A percentile compares a stretch with the other conserved stretches of the same genome.
phyloP scores from a whole-genome alignment of 306 rosid genomes.

The Pyrus betulifolia region DNA sequence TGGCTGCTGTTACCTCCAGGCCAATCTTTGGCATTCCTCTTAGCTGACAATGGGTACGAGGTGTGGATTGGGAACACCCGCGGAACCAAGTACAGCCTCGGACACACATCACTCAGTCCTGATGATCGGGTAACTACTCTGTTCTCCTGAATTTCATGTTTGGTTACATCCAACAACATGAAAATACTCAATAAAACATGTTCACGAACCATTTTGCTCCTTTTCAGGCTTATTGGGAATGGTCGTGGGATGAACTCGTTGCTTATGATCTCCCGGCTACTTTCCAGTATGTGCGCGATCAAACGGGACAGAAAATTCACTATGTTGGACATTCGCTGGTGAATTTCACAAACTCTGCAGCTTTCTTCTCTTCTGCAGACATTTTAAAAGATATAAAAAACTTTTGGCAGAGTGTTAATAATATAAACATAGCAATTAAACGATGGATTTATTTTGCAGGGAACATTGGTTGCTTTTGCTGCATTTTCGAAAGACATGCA shows the following conservation, averaged over 20 bases:
- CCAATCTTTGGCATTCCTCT: slow-evolving; percentile 16
- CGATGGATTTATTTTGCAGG: slow-evolving; percentile 39
- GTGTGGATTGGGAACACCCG: slow-evolving; percentile 22
- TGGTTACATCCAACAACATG: background rate
- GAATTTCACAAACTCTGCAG: slow-evolving; percentile 4
- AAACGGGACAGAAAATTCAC: slow-evolving; percentile 67
- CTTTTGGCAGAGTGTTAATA: background rate
- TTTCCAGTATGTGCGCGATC: slow-evolving; percentile 59
- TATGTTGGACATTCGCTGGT: slow-evolving; percentile 95
- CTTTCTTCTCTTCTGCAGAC: background rate
- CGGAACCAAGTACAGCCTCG: slow-evolving; percentile 17
- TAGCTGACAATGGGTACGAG: slow-evolving; percentile 16
- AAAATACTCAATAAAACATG: background rate
- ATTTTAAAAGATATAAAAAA: too few relatives aligned
- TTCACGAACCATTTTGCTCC: background rate
- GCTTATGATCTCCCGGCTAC: slow-evolving; percentile 86
- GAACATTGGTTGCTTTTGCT: slow-evolving; percentile 75
- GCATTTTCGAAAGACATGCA: slow-evolving; percentile 61
- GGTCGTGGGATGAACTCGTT: slow-evolving; percentile 98
- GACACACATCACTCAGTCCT: slow-evolving; percentile 16
- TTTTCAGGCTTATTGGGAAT: slow-evolving; percentile 70
- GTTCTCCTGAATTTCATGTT: background rate
- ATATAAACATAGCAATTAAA: background rate
- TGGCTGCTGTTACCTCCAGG: slow-evolving; percentile 20
- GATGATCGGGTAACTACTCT: background rate